Conservation (phyloP, 1,284 basidiomycete species). For the Apiotrichum brassicae region DNA sequence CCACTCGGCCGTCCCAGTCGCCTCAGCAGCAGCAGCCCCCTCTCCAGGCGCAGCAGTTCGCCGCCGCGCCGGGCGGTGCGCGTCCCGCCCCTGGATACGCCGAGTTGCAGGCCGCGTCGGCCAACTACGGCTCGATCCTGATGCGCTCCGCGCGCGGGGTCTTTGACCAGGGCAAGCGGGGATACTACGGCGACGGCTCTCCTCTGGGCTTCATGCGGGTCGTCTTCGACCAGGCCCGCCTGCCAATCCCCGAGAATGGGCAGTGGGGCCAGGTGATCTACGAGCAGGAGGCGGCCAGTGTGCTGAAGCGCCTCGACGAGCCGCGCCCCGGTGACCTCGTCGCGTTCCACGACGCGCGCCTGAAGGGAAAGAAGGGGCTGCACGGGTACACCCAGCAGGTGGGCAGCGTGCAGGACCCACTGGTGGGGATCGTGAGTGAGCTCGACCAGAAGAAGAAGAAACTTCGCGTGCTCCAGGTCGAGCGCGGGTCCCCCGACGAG, state of each 20-base stretch:
- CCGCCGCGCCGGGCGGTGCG: not conserved
- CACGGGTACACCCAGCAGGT: conserved; percentile 63
- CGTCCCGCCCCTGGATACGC: conserved; percentile 42
- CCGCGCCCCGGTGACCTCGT: conserved; percentile 74
- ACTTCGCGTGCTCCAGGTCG: conserved; percentile 66
- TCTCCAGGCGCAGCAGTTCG: not conserved
- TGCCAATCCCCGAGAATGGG: conserved; percentile 30
- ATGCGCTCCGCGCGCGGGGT: conserved; percentile 62
- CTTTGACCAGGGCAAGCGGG: conserved; percentile 65
- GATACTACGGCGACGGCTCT: conserved; percentile 73
- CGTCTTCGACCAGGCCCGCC: conserved; percentile 50
- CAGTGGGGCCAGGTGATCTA: conserved; percentile 68
- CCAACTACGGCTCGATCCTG: conserved; percentile 66
- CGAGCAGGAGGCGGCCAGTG: conserved; percentile 59
- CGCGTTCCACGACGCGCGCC: conserved; percentile 64
- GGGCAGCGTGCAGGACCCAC: conserved; percentile 55
- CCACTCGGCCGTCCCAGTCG: not conserved
- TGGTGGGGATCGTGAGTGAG: conserved; percentile 70
- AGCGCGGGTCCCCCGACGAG: conserved; percentile 32
- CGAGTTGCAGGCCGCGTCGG: conserved; percentile 63
- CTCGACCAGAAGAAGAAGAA: conserved; percentile 77
- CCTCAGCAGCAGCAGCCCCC: not conserved
- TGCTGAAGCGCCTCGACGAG: conserved; percentile 67
- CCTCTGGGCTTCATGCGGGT: conserved; percentile 67
- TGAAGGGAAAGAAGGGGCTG: conserved; percentile 79